A percentile compares a stretch with the other conserved stretches of the same genome.
These are phyloP conservation scores for Circinella minor DNA, from an alignment of 371 early-diverging fungal genomes.

Conservation along the genomic window DNA sequence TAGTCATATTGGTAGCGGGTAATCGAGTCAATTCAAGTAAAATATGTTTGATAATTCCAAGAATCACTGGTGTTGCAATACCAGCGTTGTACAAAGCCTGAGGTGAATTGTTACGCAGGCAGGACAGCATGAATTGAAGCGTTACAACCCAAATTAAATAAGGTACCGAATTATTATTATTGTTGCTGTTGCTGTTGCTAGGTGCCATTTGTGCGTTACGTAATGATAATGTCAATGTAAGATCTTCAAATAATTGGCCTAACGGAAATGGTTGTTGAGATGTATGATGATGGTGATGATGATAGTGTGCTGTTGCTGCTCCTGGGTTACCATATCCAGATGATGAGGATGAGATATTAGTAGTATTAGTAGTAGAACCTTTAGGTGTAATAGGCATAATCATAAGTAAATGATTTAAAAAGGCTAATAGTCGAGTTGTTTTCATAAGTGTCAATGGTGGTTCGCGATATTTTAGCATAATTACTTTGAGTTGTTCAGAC, in stretches of 20 bases:
- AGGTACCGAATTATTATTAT: conserved; percentile 17
- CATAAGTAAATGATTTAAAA: conserved; percentile 41
- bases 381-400: conserved; percentile 32
- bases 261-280: conserved; percentile 33
- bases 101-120: conserved; percentile 31
- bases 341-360: too few relatives aligned
- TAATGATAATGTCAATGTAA: conserved; percentile 39
- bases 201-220: conserved; percentile 4
- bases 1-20: conserved; percentile 28
- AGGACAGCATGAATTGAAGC: conserved; percentile 51
- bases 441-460: conserved; percentile 46
- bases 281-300: neutral
- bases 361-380: neutral
- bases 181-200: neutral
- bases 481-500: conserved; percentile 47
- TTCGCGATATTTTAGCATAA: conserved; percentile 48
- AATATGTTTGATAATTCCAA: conserved; percentile 47
- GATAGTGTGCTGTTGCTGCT: neutral
- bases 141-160: conserved; percentile 44
- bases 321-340: neutral
- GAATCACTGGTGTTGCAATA: conserved; percentile 42
- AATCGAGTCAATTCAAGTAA: conserved; percentile 44
- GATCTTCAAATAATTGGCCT: conserved; percentile 43
- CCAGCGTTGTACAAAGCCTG: conserved; percentile 38
- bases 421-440: conserved; percentile 42